phyloP scores from a whole-genome alignment of 2,329 filamentous ascomycete genomes.

The Calonectria ilicicola region DNA sequence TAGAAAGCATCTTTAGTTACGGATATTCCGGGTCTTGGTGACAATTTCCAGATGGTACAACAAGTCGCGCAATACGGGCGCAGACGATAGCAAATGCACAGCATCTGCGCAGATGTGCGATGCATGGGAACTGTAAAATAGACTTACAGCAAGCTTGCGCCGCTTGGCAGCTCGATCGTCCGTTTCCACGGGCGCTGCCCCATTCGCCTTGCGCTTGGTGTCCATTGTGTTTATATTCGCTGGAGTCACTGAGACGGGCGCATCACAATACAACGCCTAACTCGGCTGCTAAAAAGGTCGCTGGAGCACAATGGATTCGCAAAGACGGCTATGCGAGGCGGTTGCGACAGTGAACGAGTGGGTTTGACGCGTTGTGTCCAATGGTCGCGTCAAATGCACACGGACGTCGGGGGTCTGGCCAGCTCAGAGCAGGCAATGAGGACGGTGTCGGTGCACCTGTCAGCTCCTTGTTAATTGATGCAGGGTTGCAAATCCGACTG shows the following conservation, averaged over 20 bases:
- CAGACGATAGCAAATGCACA: not conserved
- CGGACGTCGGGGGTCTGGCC: conserved; percentile 18
- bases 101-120: not conserved
- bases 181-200: conserved; percentile 56
- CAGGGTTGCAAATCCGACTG: not conserved
- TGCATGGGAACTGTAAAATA: conserved; percentile 35
- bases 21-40: not conserved
- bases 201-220: conserved; percentile 68
- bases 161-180: conserved; percentile 68
- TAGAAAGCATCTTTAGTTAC: conserved; percentile 24
- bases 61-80: conserved; percentile 16
- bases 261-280: conserved; percentile 40
- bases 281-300: conserved; percentile 19
- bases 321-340: conserved; percentile 32
- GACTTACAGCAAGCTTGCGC: conserved; percentile 64
- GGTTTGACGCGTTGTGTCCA: conserved; percentile 45
- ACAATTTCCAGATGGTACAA: not conserved
- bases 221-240: conserved; percentile 58
- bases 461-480: not conserved
- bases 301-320: conserved; percentile 44
- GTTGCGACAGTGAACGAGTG: conserved; percentile 38
- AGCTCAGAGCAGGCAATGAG: conserved; percentile 1
- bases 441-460: conserved; percentile 6
- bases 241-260: conserved; percentile 40
- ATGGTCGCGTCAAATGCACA: conserved; percentile 42